Conservation (phyloP, 1,284 basidiomycete species). For the Apiotrichum akiyoshidainum region DNA sequence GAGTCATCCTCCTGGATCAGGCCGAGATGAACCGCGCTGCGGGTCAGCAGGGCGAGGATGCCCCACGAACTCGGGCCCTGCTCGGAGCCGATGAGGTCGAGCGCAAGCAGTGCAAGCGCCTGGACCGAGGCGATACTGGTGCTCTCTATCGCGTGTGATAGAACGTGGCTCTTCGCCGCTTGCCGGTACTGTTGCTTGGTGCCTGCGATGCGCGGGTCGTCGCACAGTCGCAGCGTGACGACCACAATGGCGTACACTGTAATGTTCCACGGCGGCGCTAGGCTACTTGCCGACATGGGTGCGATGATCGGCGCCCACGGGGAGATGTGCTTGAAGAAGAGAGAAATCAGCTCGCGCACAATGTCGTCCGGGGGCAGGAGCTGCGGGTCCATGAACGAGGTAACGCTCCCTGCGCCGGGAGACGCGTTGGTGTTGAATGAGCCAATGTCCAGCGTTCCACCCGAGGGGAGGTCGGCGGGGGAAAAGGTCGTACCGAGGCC, state of each 20-base stretch:
- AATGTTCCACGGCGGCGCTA: constrained; percentile 45
- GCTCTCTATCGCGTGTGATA: constrained; percentile 47
- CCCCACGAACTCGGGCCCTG: constrained; percentile 49
- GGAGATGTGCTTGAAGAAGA: constrained; percentile 46
- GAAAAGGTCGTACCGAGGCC: constrained; percentile 5
- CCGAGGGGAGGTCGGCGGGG: constrained; percentile 5
- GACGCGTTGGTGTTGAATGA: constrained; percentile 29
- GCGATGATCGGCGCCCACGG: constrained; percentile 50
- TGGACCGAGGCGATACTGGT: constrained; percentile 47
- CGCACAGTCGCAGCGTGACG: constrained; percentile 43
- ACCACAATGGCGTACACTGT: constrained; percentile 50
- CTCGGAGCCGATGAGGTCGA: constrained; percentile 50
- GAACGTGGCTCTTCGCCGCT: constrained; percentile 47
- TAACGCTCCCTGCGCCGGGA: constrained; percentile 27
- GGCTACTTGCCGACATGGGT: constrained; percentile 20
- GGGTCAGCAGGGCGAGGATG: constrained; percentile 46
- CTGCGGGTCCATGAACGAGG: constrained; percentile 39
- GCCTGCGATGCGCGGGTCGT: constrained; percentile 36
- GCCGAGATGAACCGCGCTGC: constrained; percentile 48
- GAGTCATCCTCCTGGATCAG: constrained; percentile 40
- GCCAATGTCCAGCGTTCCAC: constrained; percentile 22
- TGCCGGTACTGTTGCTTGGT: constrained; percentile 32
- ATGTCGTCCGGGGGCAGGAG: constrained; percentile 49
- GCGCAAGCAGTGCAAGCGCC: constrained; percentile 46
- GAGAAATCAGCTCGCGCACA: constrained; percentile 42